Evolutionary conservation across 2,329 filamentous ascomycete genomes (phyloP).

Genomic region (Chrysoporthe puriensis): DNA sequence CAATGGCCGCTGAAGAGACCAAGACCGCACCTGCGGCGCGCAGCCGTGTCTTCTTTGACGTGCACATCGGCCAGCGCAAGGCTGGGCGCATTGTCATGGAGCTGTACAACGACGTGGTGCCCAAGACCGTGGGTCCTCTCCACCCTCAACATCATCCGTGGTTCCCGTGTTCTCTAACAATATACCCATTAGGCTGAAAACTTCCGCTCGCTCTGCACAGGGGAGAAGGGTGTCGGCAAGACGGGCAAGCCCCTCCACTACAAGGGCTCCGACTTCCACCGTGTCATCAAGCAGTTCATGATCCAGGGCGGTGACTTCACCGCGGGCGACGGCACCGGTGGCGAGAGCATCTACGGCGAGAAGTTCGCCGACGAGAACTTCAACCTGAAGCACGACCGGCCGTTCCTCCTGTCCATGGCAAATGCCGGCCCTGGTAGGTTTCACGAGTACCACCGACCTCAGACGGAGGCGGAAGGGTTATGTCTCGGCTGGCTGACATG

Average conservation of each 20-base stretch:
- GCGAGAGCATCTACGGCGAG: constrained; percentile 95
- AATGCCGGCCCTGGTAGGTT: constrained; percentile 86
- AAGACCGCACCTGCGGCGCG: constrained; percentile 53
- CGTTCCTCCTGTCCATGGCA: constrained; percentile 95
- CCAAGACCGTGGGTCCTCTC: constrained; percentile 66
- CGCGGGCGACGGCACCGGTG: constrained; percentile 88
- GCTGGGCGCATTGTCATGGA: constrained; percentile 85
- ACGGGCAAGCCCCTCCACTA: constrained; percentile 85
- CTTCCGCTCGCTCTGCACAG: constrained; percentile 92
- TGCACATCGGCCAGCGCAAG: constrained; percentile 74
- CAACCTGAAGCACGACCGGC: constrained; percentile 84
- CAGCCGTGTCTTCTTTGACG: constrained; percentile 90
- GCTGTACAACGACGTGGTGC: constrained; percentile 76
- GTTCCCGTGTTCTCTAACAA: not conserved
- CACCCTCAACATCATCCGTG: not conserved
- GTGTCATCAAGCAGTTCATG: constrained; percentile 99
- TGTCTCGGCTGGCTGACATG: constrained; percentile 9
- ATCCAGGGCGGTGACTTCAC: constrained; percentile 98
- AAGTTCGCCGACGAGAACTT: constrained; percentile 99
- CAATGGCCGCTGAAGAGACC: constrained; percentile 48
- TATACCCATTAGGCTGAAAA: constrained; percentile 67
- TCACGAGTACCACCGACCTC: not conserved
- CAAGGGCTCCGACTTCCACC: constrained; percentile 92
- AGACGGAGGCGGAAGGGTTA: not conserved
- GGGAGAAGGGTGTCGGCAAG: constrained; percentile 86